Percentiles rank a stretch among this genome's conserved stretches.
Evolutionary conservation across 805 yeast species (phyloP).

Genomic region (Cyberlindnera lachancei): DNA sequence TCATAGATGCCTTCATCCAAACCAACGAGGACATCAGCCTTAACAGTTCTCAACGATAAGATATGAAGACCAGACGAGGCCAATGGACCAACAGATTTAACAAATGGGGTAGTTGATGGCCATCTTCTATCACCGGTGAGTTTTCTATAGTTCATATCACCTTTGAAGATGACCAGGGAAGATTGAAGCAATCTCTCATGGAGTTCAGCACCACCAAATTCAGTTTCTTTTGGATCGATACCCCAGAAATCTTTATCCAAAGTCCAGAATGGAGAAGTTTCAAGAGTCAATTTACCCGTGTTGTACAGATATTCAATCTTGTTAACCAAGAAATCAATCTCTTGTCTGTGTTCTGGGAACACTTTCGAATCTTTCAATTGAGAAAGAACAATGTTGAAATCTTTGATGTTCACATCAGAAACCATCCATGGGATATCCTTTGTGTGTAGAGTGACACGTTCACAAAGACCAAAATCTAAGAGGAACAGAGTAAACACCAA

Average conservation of each 20-base stretch:
- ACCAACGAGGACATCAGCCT: conserved; percentile 94
- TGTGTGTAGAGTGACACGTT: conserved; percentile 70
- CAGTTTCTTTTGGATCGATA: conserved; percentile 41
- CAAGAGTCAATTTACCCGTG: conserved; percentile 41
- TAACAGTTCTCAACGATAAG: conserved; percentile 82
- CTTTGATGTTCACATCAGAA: conserved; percentile 87
- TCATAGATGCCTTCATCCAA: conserved; percentile 67
- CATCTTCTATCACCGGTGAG: conserved; percentile 86
- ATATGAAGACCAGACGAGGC: conserved; percentile 56
- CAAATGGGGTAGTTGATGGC: conserved; percentile 75
- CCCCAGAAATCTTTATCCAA: conserved; percentile 69
- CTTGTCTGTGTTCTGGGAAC: conserved; percentile 40
- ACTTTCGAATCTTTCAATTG: conserved; percentile 47
- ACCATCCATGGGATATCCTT: conserved; percentile 97
- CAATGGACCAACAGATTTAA: conserved; percentile 59
- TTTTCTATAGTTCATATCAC: conserved; percentile 94
- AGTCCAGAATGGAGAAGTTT: conserved; percentile 83
- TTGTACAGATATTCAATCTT: conserved; percentile 36
- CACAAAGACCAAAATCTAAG: conserved; percentile 61
- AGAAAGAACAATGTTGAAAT: conserved; percentile 49
- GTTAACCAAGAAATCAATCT: conserved; percentile 40
- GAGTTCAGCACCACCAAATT: conserved; percentile 52
- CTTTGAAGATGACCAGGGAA: conserved; percentile 76
- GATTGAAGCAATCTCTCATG: conserved; percentile 57
- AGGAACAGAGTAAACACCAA: conserved; percentile 56